These are phyloP conservation scores for Neocallimastix lanati DNA, from an alignment of 192 early-diverging fungal genomes.

Conservation along the genomic window DNA sequence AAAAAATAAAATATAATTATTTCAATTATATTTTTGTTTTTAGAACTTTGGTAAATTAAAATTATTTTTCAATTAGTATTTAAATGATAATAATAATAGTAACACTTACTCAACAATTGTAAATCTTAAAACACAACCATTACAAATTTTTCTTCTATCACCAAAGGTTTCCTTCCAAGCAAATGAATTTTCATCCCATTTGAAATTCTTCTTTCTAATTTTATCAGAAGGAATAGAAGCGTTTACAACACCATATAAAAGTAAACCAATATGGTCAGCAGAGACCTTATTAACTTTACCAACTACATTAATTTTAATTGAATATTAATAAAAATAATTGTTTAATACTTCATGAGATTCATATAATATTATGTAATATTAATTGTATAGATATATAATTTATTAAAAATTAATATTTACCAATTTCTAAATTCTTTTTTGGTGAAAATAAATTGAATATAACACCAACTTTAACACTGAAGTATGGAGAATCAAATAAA, in stretches of 20 bases:
- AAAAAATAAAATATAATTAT: no score
- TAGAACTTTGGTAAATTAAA: no score
- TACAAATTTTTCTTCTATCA: not conserved
- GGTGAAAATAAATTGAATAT: constrained; percentile 66
- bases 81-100: no score
- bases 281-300: constrained; percentile 83
- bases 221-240: constrained; percentile 82
- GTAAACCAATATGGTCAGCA: constrained; percentile 78
- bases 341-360: no score
- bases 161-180: not conserved
- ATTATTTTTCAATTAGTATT: no score
- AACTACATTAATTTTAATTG: constrained; percentile 14
- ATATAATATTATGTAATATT: no score
- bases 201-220: constrained; percentile 55
- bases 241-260: constrained; percentile 88
- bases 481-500: constrained; percentile 65
- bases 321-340: no score
- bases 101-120: not conserved
- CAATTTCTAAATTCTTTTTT: constrained; percentile 29
- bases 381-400: no score
- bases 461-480: constrained; percentile 52
- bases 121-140: not conserved
- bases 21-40: no score
- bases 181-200: constrained; percentile 20
- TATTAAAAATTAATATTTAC: constrained; percentile 29